Evolutionary conservation across 2,329 filamentous ascomycete species (phyloP), one percentile per base, ranked within the genome.

Genomic region (Fusarium algeriense): DNA sequence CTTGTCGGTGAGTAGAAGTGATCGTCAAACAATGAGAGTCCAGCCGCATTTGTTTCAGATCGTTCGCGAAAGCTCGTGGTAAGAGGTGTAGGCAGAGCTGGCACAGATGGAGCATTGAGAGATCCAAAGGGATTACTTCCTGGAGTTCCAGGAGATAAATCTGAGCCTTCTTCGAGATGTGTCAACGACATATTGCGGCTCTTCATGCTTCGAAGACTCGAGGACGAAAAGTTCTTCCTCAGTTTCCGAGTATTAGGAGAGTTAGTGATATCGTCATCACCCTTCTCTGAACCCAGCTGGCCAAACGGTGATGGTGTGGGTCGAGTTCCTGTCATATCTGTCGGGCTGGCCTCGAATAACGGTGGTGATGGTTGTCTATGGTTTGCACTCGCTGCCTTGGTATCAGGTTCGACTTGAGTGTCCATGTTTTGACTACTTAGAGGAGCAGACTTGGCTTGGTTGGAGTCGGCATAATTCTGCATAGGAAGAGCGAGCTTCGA

Each of bases 11-110:
- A 90, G 78, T 95, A 92, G 45, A 97, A 92, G 69, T 93, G 89
- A 73, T 88, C 93, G 69, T 97, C 94, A 75, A 98, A 97, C 3
- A 98, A 85, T 77, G 94, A 91, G 61, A 95, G 84, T 28, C 91
- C 91, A 8, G 88, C 87, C 35, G 90, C 83, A 19, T 87, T 85
- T 13, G 87, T 87, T 61, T 87, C 84, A 62, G 86, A 80, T 49
- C 86, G 85, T 15, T 90, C 88, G 30, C 84, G 84, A 73, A 93
- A 92, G 3, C 89, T 86, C 13, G 89, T 84, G 0, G 87, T 86
- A 40, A 90, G 86, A 15, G 92, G 91, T 4, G 92, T 93, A 13
- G 93, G 91, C 28, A 93, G 78, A 3, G 89, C 83, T 11, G 92
- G 89, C 52, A 93, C 67, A 11, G 77, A 73, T 9, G 79, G 79